Percentiles rank a stretch among this genome's conserved stretches.
Evolutionary conservation across 2,329 filamentous ascomycete genomes (phyloP).

Genomic region (Penicillium brevicompactum): DNA sequence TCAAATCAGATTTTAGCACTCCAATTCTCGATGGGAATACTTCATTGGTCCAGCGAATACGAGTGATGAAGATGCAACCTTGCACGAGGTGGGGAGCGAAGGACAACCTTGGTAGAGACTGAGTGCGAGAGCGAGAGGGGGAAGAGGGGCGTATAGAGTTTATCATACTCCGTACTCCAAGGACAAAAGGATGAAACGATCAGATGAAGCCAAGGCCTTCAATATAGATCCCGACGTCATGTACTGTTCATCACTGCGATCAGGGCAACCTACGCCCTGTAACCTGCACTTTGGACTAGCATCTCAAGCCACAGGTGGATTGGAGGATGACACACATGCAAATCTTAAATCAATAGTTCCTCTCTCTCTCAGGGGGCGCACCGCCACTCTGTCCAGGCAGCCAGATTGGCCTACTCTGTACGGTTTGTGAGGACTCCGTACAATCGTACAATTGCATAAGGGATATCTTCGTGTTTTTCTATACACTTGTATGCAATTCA

Average conservation of each 20-base stretch:
- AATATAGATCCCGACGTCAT: constrained; percentile 20
- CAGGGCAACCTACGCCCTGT: constrained; percentile 4
- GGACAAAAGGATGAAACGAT: too few relatives aligned
- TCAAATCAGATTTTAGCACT: background rate
- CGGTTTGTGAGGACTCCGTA: too few relatives aligned
- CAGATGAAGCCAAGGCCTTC: too few relatives aligned
- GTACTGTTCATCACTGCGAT: constrained; percentile 16
- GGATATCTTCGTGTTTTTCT: too few relatives aligned
- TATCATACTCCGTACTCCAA: too few relatives aligned
- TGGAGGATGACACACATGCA: background rate
- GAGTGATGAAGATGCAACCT: background rate
- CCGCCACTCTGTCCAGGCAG: constrained; percentile 18
- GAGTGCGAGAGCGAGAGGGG: background rate
- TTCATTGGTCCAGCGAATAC: background rate
- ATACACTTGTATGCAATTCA: too few relatives aligned
- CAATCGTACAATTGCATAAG: background rate
- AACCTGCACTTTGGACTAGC: too few relatives aligned
- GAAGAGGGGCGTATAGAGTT: background rate
- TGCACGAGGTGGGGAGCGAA: background rate
- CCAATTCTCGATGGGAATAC: background rate
- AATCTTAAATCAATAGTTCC: background rate
- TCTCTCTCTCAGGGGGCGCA: background rate
- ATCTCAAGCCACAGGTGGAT: constrained; percentile 22
- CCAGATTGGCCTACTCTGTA: constrained; percentile 8
- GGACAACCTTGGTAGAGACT: background rate